A percentile compares a stretch with the other conserved stretches of the same genome.
Evolutionary conservation across 805 yeast species (phyloP).

Genomic region (Sugiyamaella marilandica): DNA sequence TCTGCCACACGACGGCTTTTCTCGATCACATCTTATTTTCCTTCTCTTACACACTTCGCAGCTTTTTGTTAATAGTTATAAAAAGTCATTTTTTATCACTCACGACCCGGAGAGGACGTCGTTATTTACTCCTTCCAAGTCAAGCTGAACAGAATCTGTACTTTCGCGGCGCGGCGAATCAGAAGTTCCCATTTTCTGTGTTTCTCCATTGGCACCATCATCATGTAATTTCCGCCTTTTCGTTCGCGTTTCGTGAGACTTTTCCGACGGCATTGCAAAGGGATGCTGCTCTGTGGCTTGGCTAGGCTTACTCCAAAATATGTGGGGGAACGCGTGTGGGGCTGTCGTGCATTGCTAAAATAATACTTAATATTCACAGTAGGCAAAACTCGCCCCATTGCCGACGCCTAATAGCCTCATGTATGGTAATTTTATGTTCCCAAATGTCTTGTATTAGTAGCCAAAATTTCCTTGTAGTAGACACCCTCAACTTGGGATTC

Average conservation of each 20-base stretch:
- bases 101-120: not conserved
- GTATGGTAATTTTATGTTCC: not conserved
- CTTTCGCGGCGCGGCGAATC: too few relatives aligned
- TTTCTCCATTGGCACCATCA: not conserved
- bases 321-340: not conserved
- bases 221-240: not conserved
- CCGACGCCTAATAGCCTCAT: not conserved
- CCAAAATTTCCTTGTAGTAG: not conserved
- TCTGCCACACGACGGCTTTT: constrained; percentile 3
- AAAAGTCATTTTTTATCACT: not conserved
- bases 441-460: not conserved
- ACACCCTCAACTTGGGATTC: not conserved
- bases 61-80: not conserved
- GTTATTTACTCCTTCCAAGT: not conserved
- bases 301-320: not conserved
- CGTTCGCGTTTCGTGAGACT: not conserved
- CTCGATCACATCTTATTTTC: constrained; percentile 7
- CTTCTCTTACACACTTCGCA: constrained; percentile 5
- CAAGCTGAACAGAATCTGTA: not conserved
- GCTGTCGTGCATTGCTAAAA: not conserved
- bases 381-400: not conserved
- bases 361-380: not conserved
- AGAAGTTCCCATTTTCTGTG: too few relatives aligned
- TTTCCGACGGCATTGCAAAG: too few relatives aligned
- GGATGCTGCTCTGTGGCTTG: too few relatives aligned